Evolutionary conservation across 2,329 filamentous ascomycete genomes (phyloP).

Genomic region (Penicillium sp.): DNA sequence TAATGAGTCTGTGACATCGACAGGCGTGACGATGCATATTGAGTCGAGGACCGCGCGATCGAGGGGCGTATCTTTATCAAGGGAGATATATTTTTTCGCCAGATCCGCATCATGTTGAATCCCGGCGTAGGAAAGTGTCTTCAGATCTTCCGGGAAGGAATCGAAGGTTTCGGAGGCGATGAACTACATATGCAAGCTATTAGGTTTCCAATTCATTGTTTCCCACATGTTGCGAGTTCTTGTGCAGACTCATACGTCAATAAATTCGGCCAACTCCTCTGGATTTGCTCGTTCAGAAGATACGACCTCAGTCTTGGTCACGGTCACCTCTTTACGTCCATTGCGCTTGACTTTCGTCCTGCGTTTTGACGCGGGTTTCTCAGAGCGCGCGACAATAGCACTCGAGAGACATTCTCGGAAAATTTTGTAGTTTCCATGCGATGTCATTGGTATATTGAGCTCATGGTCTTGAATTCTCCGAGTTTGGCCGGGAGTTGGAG

Average conservation of each 20-base stretch:
- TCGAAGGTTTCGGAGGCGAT: conserved; percentile 69
- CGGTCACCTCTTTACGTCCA: conserved; percentile 11
- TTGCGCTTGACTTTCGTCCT: conserved; percentile 20
- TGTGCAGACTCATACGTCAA: conserved; percentile 53
- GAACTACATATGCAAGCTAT: conserved; percentile 50
- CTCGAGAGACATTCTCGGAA: conserved; percentile 75
- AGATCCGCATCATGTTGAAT: conserved; percentile 54
- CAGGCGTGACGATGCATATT: conserved; percentile 57
- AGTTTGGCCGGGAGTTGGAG: not conserved
- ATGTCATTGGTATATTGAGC: conserved; percentile 21
- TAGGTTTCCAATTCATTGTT: not conserved
- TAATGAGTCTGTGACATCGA: conserved; percentile 66
- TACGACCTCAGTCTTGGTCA: conserved; percentile 5
- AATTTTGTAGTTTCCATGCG: conserved; percentile 59
- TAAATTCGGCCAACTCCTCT: conserved; percentile 76
- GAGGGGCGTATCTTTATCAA: conserved; percentile 49
- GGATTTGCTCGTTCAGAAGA: conserved; percentile 43
- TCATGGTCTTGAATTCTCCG: not conserved
- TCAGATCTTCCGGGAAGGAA: conserved; percentile 61
- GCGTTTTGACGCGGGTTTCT: conserved; percentile 43
- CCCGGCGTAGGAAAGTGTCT: conserved; percentile 60
- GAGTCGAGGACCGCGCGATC: conserved; percentile 51
- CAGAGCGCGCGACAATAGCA: conserved; percentile 64
- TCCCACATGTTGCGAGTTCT: not conserved
- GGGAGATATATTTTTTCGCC: conserved; percentile 53